Conservation (phyloP, 176 grass and related monocot species). For the Phoenix dactylifera region DNA sequence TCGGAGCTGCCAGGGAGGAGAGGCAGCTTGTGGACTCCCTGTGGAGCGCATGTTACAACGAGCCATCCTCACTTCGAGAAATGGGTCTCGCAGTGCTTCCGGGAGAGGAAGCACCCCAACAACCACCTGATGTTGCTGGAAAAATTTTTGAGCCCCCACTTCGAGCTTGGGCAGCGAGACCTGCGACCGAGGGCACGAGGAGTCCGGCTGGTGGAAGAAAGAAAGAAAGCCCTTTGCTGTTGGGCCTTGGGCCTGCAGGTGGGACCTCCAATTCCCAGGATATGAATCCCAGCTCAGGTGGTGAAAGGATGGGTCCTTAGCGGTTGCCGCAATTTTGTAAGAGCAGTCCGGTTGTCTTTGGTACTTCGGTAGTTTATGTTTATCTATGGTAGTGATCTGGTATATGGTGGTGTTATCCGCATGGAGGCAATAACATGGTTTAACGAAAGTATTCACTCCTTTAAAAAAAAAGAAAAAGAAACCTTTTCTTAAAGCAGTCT, state of each 20-base stretch:
- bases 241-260: slow-evolving; percentile 33
- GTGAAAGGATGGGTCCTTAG: not conserved
- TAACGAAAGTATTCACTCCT: too few relatives aligned
- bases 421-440: too few relatives aligned
- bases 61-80: slow-evolving; percentile 51
- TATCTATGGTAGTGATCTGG: too few relatives aligned
- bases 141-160: slow-evolving; percentile 63
- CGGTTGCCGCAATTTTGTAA: too few relatives aligned
- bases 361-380: too few relatives aligned
- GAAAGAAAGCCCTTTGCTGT: slow-evolving; percentile 55
- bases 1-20: slow-evolving; percentile 70
- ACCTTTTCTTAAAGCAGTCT: too few relatives aligned
- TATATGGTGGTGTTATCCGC: too few relatives aligned
- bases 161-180: slow-evolving; percentile 32
- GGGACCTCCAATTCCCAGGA: not conserved
- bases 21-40: slow-evolving; percentile 66
- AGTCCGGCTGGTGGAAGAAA: slow-evolving; percentile 22
- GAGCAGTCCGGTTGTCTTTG: too few relatives aligned
- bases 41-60: slow-evolving; percentile 60
- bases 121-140: slow-evolving; percentile 54
- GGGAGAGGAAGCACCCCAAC: slow-evolving; percentile 51
- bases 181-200: slow-evolving; percentile 9
- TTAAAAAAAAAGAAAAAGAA: too few relatives aligned
- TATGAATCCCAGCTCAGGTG: not conserved
- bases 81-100: slow-evolving; percentile 69